These are phyloP conservation scores for Barnettozyma vustinii DNA, from an alignment of 805 yeast species.

Conservation along the genomic window DNA sequence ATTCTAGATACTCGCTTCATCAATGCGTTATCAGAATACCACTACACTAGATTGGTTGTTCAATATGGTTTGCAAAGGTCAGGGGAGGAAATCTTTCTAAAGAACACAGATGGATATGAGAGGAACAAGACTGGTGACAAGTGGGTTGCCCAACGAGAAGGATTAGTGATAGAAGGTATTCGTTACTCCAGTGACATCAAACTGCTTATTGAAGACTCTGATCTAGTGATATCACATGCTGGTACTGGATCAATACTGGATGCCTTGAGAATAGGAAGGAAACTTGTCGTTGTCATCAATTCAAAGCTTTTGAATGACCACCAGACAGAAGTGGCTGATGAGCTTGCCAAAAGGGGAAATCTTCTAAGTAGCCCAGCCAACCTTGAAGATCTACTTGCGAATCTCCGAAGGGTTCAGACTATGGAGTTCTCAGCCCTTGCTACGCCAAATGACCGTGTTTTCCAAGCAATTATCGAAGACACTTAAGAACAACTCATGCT, in stretches of 20 bases:
- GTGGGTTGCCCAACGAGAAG: slow-evolving; percentile 1
- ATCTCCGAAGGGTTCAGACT: slow-evolving; percentile 13
- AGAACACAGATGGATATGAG: neutral
- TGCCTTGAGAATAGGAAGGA: slow-evolving; percentile 49
- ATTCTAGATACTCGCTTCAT: slow-evolving; percentile 35
- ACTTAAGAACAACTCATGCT: too few species aligned
- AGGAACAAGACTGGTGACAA: slow-evolving; percentile 2
- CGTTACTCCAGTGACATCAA: slow-evolving; percentile 38
- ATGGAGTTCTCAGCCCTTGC: slow-evolving; percentile 18
- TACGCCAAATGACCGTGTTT: slow-evolving; percentile 16
- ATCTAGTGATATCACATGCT: slow-evolving; percentile 81
- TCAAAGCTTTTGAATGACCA: slow-evolving; percentile 79
- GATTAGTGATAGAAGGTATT: slow-evolving; percentile 38
- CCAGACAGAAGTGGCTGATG: slow-evolving; percentile 71
- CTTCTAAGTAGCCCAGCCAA: slow-evolving; percentile 21
- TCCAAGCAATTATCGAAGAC: slow-evolving; percentile 10
- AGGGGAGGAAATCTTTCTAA: slow-evolving; percentile 19
- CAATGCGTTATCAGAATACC: slow-evolving; percentile 27
- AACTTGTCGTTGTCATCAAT: slow-evolving; percentile 68
- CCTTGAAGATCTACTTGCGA: slow-evolving; percentile 13
- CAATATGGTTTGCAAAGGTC: slow-evolving; percentile 52
- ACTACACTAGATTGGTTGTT: slow-evolving; percentile 39
- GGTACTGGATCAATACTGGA: slow-evolving; percentile 91
- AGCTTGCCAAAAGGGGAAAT: slow-evolving; percentile 34
- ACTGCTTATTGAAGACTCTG: slow-evolving; percentile 38